Conservation (phyloP, 208 protist species). For the Vickermania ingenoplastis region DNA sequence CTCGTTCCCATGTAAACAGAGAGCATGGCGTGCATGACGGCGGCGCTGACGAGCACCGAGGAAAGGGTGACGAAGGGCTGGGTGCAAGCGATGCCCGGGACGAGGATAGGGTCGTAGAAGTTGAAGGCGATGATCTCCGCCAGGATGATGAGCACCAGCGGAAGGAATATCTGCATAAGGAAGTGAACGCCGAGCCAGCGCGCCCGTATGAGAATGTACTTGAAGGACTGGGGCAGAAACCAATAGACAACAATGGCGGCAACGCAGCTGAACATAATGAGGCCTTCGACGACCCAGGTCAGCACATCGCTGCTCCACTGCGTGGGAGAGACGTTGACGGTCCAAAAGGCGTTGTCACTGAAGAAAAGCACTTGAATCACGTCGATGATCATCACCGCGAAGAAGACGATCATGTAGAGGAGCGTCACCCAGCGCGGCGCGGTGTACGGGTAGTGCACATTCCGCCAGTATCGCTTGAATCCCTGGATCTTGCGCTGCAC, state of each 20-base stretch:
- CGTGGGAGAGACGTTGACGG: neutral
- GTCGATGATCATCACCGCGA: conserved; percentile 36
- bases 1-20: conserved; percentile 61
- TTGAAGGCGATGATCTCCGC: neutral
- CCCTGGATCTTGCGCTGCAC: neutral
- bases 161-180: neutral
- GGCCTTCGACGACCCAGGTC: neutral
- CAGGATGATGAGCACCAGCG: conserved; percentile 1
- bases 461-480: neutral
- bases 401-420: conserved; percentile 58
- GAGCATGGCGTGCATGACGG: conserved; percentile 81
- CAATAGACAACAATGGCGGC: neutral
- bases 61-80: conserved; percentile 66
- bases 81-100: conserved; percentile 1
- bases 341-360: neutral
- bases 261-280: neutral
- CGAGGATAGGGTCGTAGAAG: conserved; percentile 8
- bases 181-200: neutral
- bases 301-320: neutral
- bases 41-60: conserved; percentile 44
- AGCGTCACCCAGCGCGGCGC: neutral
- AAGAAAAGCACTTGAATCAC: conserved; percentile 38
- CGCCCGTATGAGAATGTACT: neutral
- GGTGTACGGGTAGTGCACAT: conserved; percentile 6
- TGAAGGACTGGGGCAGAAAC: neutral